Percentiles rank a stretch among this genome's conserved stretches.
Evolutionary conservation across 495 filamentous ascomycete species (phyloP).

Genomic region (Amorphotheca resinae): DNA sequence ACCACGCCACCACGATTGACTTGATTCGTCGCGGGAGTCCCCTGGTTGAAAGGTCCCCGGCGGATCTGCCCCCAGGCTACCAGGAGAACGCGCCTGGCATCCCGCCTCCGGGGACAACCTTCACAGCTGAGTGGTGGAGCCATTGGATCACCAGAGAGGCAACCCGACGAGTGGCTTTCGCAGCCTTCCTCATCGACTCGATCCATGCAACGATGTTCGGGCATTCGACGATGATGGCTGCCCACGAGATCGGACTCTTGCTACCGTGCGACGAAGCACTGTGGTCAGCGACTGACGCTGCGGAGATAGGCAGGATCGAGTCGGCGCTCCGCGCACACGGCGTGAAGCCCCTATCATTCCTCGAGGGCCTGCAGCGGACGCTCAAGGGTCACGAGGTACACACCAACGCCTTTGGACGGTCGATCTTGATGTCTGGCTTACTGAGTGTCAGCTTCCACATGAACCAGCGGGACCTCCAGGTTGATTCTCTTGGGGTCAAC

Average conservation of each 20-base stretch:
- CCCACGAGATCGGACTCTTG: background rate
- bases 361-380: background rate
- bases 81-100: background rate
- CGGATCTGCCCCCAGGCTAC: background rate
- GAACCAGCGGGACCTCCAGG: background rate
- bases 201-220: background rate
- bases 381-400: background rate
- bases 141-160: background rate
- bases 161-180: background rate
- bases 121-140: background rate
- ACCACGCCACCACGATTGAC: background rate
- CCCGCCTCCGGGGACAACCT: background rate
- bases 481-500: background rate
- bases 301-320: background rate
- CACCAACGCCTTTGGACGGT: background rate
- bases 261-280: background rate
- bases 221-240: background rate
- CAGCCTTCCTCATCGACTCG: background rate
- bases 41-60: background rate
- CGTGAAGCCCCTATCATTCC: background rate
- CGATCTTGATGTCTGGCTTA: background rate
- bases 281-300: background rate
- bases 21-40: background rate
- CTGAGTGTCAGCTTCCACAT: background rate
- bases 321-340: background rate